A percentile compares a stretch with the other conserved stretches of the same genome.
Conservation (phyloP, 768 basidiomycete genomes). For the Pisolithus albus region DNA sequence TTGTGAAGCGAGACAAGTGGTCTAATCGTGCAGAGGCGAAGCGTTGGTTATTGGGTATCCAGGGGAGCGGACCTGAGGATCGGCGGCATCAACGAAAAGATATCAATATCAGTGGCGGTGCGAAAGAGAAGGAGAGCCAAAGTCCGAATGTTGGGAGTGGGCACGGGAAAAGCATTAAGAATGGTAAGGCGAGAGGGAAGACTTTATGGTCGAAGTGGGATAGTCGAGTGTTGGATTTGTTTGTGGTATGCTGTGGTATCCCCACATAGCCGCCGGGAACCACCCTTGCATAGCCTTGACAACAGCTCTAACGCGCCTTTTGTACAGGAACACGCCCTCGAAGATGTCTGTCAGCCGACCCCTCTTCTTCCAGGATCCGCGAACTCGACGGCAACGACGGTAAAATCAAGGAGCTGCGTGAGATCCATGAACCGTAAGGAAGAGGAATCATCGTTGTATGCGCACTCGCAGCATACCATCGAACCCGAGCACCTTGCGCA, state of each 20-base stretch:
- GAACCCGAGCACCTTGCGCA: conserved; percentile 17
- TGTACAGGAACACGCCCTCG: conserved; percentile 19
- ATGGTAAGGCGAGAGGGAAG: conserved; percentile 3
- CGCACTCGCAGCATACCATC: conserved; percentile 21
- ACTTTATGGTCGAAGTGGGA: conserved; percentile 22
- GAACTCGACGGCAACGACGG: background rate
- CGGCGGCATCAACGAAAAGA: no score
- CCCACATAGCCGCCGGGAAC: background rate
- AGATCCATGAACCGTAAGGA: conserved; percentile 23
- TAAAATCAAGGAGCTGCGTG: conserved; percentile 2
- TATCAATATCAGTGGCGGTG: no score
- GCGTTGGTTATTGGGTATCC: conserved; percentile 11
- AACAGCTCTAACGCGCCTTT: background rate
- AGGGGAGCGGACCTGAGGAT: background rate
- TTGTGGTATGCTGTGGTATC: conserved; percentile 13
- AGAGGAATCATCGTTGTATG: conserved; percentile 23
- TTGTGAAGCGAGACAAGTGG: conserved; percentile 23
- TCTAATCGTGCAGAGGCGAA: conserved; percentile 13
- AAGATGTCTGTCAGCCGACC: conserved; percentile 11
- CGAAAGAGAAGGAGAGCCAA: background rate
- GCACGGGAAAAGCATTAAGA: background rate
- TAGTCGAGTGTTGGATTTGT: conserved; percentile 16
- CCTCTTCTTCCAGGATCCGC: no score
- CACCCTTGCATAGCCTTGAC: background rate
- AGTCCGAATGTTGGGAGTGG: background rate